Conservation (phyloP, 805 yeast species). For the Brettanomyces sp. region DNA sequence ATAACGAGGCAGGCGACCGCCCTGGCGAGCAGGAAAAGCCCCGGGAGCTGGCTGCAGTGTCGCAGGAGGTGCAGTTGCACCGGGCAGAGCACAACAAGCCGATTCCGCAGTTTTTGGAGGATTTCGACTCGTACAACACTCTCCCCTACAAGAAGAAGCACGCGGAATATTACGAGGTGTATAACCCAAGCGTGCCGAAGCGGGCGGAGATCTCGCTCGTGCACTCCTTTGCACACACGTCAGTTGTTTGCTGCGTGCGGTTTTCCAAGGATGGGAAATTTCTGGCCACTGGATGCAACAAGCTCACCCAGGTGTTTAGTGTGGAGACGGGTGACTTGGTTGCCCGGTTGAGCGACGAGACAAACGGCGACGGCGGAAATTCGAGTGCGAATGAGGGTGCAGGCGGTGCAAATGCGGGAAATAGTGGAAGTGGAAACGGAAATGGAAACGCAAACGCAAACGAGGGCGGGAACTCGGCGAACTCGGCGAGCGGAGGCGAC, state of each 20-base stretch:
- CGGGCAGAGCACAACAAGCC: conserved; percentile 56
- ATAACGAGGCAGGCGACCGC: not conserved
- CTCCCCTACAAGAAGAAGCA: conserved; percentile 74
- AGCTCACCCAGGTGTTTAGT: conserved; percentile 87
- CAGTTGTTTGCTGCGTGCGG: conserved; percentile 94
- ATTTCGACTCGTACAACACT: conserved; percentile 70
- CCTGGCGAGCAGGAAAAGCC: not conserved
- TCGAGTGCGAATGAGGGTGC: conserved; percentile 35
- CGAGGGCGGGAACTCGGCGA: conserved; percentile 40
- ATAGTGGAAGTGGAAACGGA: conserved; percentile 36
- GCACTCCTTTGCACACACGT: conserved; percentile 83
- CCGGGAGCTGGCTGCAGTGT: conserved; percentile 4
- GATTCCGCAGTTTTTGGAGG: conserved; percentile 72
- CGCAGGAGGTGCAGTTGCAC: conserved; percentile 27
- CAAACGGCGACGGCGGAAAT: conserved; percentile 36
- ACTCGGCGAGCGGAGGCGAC: conserved; percentile 52
- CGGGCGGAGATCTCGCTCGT: conserved; percentile 78
- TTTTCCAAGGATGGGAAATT: conserved; percentile 87
- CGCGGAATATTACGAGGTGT: conserved; percentile 78
- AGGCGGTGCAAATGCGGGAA: conserved; percentile 34
- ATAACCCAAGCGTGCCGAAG: conserved; percentile 77
- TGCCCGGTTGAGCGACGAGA: conserved; percentile 79
- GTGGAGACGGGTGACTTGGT: conserved; percentile 86
- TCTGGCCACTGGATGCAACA: conserved; percentile 95
- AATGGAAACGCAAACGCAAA: conserved; percentile 16